A percentile compares a stretch with the other conserved stretches of the same genome.
Conservation (phyloP, 805 yeast species). For the Wickerhamomyces subpelliculosus region DNA sequence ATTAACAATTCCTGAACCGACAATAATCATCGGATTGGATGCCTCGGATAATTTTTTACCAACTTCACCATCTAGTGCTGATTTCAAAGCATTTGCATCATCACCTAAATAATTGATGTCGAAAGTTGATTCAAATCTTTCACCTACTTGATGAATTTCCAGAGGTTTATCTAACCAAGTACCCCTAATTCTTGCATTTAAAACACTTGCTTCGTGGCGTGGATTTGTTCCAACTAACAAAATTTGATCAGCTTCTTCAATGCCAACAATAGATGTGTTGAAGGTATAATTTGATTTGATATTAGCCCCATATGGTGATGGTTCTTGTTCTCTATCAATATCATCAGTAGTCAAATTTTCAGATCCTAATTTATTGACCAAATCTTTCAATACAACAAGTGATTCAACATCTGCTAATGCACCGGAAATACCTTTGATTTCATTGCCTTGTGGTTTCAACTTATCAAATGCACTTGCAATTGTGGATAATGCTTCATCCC, state of each 20-base stretch:
- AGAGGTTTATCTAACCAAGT: constrained; percentile 66
- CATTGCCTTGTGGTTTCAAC: constrained; percentile 55
- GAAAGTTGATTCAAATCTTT: constrained; percentile 72
- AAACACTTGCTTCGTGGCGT: constrained; percentile 83
- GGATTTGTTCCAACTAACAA: constrained; percentile 82
- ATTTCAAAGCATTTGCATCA: constrained; percentile 45
- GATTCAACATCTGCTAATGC: constrained; percentile 79
- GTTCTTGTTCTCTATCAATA: constrained; percentile 35
- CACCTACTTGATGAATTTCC: constrained; percentile 70
- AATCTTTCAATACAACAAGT: constrained; percentile 74
- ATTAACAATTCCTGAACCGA: constrained; percentile 76
- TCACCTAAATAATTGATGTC: constrained; percentile 57
- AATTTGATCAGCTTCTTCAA: constrained; percentile 78
- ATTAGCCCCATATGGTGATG: constrained; percentile 60
- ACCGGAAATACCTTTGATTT: constrained; percentile 77
- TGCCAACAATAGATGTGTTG: constrained; percentile 72
- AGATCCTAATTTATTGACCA: constrained; percentile 68
- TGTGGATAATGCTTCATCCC: constrained; percentile 79
- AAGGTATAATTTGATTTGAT: constrained; percentile 73
- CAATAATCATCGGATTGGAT: constrained; percentile 66
- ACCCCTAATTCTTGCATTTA: constrained; percentile 77
- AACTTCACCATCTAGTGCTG: constrained; percentile 58
- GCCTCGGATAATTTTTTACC: constrained; percentile 66
- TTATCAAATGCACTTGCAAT: constrained; percentile 55
- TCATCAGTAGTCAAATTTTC: constrained; percentile 76